These are phyloP conservation scores for Phytophthora macrochlamydospora DNA, from an alignment of 352 stramenopile genomes.

Conservation along the genomic window DNA sequence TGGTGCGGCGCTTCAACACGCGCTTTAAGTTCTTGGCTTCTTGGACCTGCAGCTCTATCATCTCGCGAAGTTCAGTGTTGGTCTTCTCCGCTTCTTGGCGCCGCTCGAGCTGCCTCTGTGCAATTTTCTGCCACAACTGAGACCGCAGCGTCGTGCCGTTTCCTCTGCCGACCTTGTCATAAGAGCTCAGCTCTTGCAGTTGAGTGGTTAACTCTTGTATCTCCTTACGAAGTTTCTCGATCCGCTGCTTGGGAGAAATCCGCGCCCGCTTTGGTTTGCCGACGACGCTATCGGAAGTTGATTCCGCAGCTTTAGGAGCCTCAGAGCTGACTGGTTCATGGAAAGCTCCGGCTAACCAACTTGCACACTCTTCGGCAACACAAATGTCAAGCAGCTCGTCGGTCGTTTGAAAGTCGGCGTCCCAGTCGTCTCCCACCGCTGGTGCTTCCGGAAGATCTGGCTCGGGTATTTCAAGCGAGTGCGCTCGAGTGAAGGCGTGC, in stretches of 20 bases:
- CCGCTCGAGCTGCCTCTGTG: slow-evolving; percentile 1
- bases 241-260: slow-evolving; percentile 11
- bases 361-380: not conserved
- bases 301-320: not conserved
- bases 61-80: slow-evolving; percentile 13
- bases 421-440: not conserved
- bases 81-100: slow-evolving; percentile 8
- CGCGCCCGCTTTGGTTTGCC: not conserved
- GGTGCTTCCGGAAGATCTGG: not conserved
- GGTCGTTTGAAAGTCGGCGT: not conserved
- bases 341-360: not conserved
- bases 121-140: slow-evolving; percentile 2
- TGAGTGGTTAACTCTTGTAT: not conserved
- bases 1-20: slow-evolving; percentile 10
- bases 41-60: slow-evolving; percentile 9
- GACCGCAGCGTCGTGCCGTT: not conserved
- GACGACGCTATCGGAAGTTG: too few relatives aligned
- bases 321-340: not conserved
- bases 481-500: slow-evolving; percentile 7
- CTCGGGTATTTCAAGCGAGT: slow-evolving; percentile 13
- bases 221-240: slow-evolving; percentile 4
- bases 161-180: not conserved
- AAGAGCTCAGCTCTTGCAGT: slow-evolving; percentile 1
- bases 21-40: slow-evolving; percentile 10
- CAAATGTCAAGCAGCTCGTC: not conserved